Conservation (phyloP, 176 grass and related monocot genomes). For the Raddia guianensis region DNA sequence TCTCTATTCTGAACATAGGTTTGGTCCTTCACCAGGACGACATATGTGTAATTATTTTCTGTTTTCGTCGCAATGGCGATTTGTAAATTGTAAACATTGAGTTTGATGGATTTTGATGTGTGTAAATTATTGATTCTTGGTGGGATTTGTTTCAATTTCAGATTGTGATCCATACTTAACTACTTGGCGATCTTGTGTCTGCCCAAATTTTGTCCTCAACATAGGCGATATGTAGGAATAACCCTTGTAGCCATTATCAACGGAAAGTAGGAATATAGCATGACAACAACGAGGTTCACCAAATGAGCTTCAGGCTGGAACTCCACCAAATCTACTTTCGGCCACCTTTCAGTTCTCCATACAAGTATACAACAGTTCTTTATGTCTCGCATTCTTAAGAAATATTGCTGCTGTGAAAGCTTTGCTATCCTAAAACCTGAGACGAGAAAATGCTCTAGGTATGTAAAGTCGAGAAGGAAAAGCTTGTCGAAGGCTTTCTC, state of each 20-base stretch:
- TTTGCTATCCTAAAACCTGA: not conserved
- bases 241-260: not conserved
- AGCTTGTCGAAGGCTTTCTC: slow-evolving; percentile 84
- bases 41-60: slow-evolving; percentile 14
- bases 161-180: too few relatives aligned
- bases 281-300: too few relatives aligned
- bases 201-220: too few relatives aligned
- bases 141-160: not conserved
- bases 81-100: slow-evolving; percentile 45
- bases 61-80: slow-evolving; percentile 27
- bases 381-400: not conserved
- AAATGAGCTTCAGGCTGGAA: too few relatives aligned
- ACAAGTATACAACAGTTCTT: slow-evolving; percentile 14
- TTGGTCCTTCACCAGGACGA: slow-evolving; percentile 35
- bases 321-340: not conserved
- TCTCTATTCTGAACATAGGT: not conserved
- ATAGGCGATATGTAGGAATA: too few relatives aligned
- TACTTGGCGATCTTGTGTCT: too few relatives aligned
- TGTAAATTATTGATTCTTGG: slow-evolving; percentile 33
- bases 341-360: slow-evolving; percentile 3
- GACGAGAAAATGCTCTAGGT: slow-evolving; percentile 55
- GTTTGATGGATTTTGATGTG: slow-evolving; percentile 40
- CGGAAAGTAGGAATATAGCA: not conserved
- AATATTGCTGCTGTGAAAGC: not conserved
- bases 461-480: slow-evolving; percentile 75